These are phyloP conservation scores for Metarhizium rileyi DNA, from an alignment of 2,329 filamentous ascomycete species.

Conservation along the genomic window DNA sequence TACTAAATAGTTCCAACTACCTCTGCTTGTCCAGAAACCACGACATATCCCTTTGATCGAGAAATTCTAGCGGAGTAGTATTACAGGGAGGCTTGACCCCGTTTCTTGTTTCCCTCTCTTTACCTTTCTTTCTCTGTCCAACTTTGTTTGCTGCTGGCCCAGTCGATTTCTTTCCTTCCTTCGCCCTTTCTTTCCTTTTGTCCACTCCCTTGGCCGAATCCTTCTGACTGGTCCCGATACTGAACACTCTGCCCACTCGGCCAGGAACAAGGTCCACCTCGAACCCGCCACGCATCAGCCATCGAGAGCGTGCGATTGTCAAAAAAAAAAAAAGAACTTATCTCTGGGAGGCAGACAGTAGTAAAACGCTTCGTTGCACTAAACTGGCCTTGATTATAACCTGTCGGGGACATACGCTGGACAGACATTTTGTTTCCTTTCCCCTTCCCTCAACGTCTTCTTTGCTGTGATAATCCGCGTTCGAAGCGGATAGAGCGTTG, in stretches of 20 bases:
- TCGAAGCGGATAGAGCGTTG: too few relatives aligned
- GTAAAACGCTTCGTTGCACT: too few relatives aligned
- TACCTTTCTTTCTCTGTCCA: not conserved
- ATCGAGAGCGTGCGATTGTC: not conserved
- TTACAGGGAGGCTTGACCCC: conserved; percentile 4
- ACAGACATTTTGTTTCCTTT: too few relatives aligned
- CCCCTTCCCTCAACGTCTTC: not conserved
- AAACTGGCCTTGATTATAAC: too few relatives aligned
- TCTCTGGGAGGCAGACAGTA: conserved; percentile 4
- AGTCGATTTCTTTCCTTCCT: not conserved
- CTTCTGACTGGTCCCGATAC: conserved; percentile 2
- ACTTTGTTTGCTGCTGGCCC: not conserved
- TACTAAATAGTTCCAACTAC: not conserved
- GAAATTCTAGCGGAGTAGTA: conserved; percentile 5
- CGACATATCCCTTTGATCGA: not conserved
- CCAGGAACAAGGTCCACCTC: not conserved
- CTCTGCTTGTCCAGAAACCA: not conserved
- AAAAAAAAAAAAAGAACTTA: too few relatives aligned
- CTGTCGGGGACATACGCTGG: too few relatives aligned
- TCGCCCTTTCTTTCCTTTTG: not conserved
- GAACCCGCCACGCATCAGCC: not conserved
- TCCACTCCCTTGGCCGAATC: not conserved
- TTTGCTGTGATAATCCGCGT: not conserved
- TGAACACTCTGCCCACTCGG: not conserved
- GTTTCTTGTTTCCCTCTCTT: not conserved